phyloP scores from a whole-genome alignment of 1,284 basidiomycete species.

The Irpex sp. region DNA sequence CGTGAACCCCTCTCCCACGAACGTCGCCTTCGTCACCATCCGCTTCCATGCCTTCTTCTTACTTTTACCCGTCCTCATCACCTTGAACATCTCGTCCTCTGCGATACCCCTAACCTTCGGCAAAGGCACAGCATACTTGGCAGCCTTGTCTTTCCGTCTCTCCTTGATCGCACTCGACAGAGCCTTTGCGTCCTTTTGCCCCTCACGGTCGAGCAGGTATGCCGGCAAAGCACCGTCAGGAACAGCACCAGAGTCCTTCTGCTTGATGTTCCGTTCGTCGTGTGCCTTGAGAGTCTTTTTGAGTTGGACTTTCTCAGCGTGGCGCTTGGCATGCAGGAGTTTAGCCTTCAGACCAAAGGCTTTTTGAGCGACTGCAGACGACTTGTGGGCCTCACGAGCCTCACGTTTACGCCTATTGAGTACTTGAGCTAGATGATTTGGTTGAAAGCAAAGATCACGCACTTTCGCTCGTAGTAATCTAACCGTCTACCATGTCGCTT shows the following conservation, averaged over 20 bases:
- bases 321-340: conserved; percentile 92
- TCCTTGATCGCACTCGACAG: conserved; percentile 98
- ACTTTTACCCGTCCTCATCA: conserved; percentile 96
- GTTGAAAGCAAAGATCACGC: conserved; percentile 25
- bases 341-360: conserved; percentile 98
- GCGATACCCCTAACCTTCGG: conserved; percentile 98
- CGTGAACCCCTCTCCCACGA: conserved; percentile 98
- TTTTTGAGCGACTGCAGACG: conserved; percentile 88
- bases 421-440: conserved; percentile 2
- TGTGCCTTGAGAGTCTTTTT: conserved; percentile 99
- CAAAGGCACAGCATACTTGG: conserved; percentile 94
- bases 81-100: conserved; percentile 99
- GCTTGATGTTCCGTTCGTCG: conserved; percentile 97
- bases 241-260: conserved; percentile 77
- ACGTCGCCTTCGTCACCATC: conserved; percentile 99
- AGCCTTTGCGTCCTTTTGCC: conserved; percentile 97
- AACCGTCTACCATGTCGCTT: conserved; percentile 83
- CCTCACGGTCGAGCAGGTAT: conserved; percentile 95
- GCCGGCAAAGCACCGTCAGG: conserved; percentile 91
- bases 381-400: conserved; percentile 88
- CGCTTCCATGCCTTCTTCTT: conserved; percentile 99
- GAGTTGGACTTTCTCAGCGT: conserved; percentile 97
- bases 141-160: conserved; percentile 98
- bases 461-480: conserved; percentile 86
- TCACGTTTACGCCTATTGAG: conserved; percentile 83